phyloP scores from a whole-genome alignment of 1,139 yeast species.

The Saccharomyces hybrid region DNA sequence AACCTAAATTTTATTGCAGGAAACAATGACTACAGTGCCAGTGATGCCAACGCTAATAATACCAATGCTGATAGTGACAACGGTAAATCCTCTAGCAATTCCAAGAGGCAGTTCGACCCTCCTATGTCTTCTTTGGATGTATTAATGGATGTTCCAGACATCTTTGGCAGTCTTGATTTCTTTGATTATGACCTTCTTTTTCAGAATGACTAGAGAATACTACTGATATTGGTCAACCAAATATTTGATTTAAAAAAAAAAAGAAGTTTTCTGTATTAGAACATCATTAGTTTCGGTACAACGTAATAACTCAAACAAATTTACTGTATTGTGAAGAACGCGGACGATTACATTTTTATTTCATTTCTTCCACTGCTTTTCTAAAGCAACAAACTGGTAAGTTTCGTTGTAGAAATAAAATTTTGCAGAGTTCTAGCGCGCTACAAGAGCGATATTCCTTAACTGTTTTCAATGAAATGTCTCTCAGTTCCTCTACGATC shows the following conservation, averaged over 20 bases:
- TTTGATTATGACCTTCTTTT: slow-evolving; percentile 27
- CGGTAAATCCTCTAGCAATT: neutral
- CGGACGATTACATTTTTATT: neutral
- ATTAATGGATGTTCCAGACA: slow-evolving; percentile 13
- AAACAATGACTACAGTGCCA: neutral
- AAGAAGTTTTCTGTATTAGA: neutral
- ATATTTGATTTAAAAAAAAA: too few species aligned
- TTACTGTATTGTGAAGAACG: neutral
- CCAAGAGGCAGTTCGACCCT: neutral
- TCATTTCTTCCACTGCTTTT: neutral
- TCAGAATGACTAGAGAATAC: slow-evolving; percentile 13
- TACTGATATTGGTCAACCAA: too few species aligned
- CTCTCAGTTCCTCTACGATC: neutral
- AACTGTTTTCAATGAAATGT: neutral
- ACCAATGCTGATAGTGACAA: slow-evolving; percentile 7
- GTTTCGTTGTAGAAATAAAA: neutral
- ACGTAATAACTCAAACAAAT: neutral
- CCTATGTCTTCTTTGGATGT: slow-evolving; percentile 4
- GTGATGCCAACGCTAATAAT: neutral
- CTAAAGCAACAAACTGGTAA: neutral
- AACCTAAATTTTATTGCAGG: neutral
- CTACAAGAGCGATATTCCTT: too few species aligned
- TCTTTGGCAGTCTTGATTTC: slow-evolving; percentile 22
- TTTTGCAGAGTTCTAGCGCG: too few species aligned
- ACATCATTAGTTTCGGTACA: neutral